phyloP scores from a whole-genome alignment of 768 basidiomycete species.

The Boletus huronensis region DNA sequence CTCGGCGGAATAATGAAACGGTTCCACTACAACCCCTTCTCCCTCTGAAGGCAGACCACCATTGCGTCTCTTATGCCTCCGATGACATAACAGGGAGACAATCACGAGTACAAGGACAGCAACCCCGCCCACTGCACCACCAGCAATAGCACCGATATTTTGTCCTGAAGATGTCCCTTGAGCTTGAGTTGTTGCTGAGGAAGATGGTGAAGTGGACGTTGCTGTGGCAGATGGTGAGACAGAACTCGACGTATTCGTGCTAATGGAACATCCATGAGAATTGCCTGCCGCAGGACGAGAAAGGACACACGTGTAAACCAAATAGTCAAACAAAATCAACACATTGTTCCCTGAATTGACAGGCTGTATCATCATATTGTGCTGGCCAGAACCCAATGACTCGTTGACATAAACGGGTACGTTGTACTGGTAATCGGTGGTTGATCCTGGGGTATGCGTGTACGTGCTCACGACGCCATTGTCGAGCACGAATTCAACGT shows the following conservation, averaged over 20 bases:
- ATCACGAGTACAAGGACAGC: not conserved
- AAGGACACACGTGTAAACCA: conserved; percentile 10
- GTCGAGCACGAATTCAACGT: conserved; percentile 12
- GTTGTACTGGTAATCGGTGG: conserved; percentile 10
- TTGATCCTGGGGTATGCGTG: not conserved
- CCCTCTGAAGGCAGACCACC: not conserved
- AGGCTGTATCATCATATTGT: conserved; percentile 10
- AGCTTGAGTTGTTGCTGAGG: not conserved
- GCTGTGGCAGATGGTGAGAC: not conserved
- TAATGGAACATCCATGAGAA: conserved; percentile 3
- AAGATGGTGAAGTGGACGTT: not conserved
- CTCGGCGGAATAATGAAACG: not conserved
- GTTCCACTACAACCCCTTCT: not conserved
- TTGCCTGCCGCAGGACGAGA: not conserved
- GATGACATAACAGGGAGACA: conserved; percentile 4
- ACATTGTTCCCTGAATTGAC: not conserved
- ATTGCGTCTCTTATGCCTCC: not conserved
- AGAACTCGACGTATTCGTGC: not conserved
- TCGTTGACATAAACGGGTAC: conserved; percentile 8
- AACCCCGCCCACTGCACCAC: conserved; percentile 4
- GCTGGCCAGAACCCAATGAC: not conserved
- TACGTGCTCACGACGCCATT: not conserved
- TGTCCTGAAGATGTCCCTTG: not conserved
- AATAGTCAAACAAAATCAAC: conserved; percentile 7
- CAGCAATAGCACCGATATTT: conserved; percentile 2